Conservation (phyloP, 345 rosid genomes). For the Populus nigra region DNA sequence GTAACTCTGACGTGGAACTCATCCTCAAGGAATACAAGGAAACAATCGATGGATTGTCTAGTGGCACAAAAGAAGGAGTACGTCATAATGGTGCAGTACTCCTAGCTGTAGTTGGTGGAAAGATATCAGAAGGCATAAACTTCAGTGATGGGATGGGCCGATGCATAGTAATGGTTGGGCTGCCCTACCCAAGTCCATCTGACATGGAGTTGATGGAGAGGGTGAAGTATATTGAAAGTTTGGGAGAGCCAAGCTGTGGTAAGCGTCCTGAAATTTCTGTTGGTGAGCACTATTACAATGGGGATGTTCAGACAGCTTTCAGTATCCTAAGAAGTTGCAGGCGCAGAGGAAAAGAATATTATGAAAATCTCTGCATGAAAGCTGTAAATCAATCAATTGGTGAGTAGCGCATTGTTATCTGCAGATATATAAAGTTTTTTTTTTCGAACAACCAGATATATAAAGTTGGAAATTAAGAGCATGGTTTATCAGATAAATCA, state of each 20-base stretch:
- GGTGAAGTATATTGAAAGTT: conserved; percentile 75
- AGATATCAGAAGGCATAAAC: conserved; percentile 98
- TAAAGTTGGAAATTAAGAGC: neutral
- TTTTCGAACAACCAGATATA: too few species aligned
- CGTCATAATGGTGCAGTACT: conserved; percentile 70
- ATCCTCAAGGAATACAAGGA: conserved; percentile 82
- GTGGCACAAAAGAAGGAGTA: conserved; percentile 22
- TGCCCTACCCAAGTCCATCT: conserved; percentile 86
- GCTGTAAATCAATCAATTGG: conserved; percentile 95
- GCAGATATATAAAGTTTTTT: neutral
- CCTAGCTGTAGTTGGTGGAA: conserved; percentile 92
- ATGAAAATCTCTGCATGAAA: conserved; percentile 96
- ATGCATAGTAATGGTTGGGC: conserved; percentile 93
- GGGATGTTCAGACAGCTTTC: conserved; percentile 63
- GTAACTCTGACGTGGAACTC: conserved; percentile 55
- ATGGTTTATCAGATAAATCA: neutral
- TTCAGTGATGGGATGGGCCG: conserved; percentile 96
- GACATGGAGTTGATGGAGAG: conserved; percentile 84
- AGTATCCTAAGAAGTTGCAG: conserved; percentile 67
- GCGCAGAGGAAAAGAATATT: conserved; percentile 79
- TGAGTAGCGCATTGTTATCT: conserved; percentile 24
- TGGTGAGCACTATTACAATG: conserved; percentile 44
- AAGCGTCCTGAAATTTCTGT: conserved; percentile 28
- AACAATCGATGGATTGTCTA: conserved; percentile 42
- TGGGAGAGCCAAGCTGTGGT: conserved; percentile 47